Percentiles rank a stretch among this genome's conserved stretches.
Conservation (phyloP, 2,329 filamentous ascomycete genomes). For the Alternaria sp. region DNA sequence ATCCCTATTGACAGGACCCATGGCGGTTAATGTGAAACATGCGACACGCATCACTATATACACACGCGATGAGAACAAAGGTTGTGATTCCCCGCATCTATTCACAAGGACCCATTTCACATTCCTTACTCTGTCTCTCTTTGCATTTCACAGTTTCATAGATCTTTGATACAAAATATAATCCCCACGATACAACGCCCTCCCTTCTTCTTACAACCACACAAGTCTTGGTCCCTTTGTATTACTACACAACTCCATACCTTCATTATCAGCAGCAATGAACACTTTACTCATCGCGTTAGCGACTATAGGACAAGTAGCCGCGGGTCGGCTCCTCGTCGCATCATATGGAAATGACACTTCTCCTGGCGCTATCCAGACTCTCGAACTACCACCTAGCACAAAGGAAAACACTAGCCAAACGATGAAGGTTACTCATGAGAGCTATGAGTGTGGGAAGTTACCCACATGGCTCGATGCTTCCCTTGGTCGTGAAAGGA, state of each 20-base stretch:
- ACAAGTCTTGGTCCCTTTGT: neutral
- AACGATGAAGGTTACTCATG: constrained; percentile 53
- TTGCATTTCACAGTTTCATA: neutral
- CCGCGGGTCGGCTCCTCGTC: constrained; percentile 46
- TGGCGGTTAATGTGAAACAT: neutral
- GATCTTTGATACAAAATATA: neutral
- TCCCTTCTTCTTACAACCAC: neutral
- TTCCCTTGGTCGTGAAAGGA: constrained; percentile 55
- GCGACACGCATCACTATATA: neutral
- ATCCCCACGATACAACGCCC: neutral
- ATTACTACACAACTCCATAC: neutral
- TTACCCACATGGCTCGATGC: constrained; percentile 68
- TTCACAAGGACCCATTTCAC: neutral
- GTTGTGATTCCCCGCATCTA: neutral
- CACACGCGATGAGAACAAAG: neutral
- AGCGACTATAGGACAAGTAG: constrained; percentile 8
- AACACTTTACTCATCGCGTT: constrained; percentile 22
- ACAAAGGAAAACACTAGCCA: constrained; percentile 7
- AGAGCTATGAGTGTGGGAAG: constrained; percentile 57
- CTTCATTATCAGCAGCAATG: neutral
- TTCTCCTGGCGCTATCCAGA: constrained; percentile 49
- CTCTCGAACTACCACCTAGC: constrained; percentile 35
- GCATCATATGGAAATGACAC: constrained; percentile 48
- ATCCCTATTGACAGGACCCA: neutral
- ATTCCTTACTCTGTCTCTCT: neutral